Base-by-base conservation (phyloP, 192 early-diverging fungal genomes). In the Coemansia sp. region DNA sequence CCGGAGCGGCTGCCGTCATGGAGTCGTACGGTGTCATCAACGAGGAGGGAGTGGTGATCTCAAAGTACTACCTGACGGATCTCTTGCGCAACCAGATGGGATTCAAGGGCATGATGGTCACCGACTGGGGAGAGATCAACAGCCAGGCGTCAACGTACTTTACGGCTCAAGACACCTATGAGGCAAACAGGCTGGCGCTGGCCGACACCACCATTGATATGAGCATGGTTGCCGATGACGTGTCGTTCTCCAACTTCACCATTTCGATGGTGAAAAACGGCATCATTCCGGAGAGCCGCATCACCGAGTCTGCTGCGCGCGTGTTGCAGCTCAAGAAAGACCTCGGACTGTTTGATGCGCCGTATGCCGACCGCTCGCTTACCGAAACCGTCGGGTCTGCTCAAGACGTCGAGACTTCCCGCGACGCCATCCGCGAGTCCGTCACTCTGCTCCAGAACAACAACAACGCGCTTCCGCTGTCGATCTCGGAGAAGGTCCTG, bases 271-370 rank as follows among this genome's bases (percentile, higher is more conserved):
- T 89, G 0, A 40, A 71, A 0, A 63, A 54, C 35, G 76, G 75
- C 4, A 15, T 22, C 17, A 52, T 89, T 11, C 23, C 77, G 0
- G 75, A 71, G 20, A 9, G 42, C 40, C 67, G 85, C 13, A 38
- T 89, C 19, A 84, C 84, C 3, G 80, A 85, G 41, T 83, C 85
- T 0, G 84, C 56, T 4, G 86, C 73, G 0, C 77, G 82, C 43
- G 57, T 89, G 3, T 40, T 89, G 48, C 88, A 89, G 75, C 69
- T 89, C 19, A 89, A 89, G 68, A 84, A 84, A 66, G 85, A 89
- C 60, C 54, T 89, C 17, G 88, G 88, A 0, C 60, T 87, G 13
- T 86, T 87, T 43, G 84, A 85, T 22, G 3, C 14, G 6, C 76
- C 76, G 13, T 80, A 63, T 10, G 79, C 72, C 2, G 71, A 82